Evolutionary conservation across 2,329 filamentous ascomycete species (phyloP).

Genomic region (Scedosporium aurantiacum): DNA sequence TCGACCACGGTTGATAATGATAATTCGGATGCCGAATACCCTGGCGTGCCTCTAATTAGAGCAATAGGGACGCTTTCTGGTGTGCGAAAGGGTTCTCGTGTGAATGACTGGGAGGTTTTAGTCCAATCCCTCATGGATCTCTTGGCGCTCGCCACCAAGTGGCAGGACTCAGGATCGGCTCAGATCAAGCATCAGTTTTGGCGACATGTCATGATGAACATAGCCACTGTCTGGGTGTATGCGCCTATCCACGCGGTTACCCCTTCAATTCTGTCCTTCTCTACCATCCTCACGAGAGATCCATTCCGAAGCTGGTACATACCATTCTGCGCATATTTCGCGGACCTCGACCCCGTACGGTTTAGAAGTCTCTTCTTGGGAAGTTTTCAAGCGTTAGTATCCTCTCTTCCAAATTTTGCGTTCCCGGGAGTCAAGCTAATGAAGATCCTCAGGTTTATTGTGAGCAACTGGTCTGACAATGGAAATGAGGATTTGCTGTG

Average conservation of each 20-base stretch:
- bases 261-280: conserved; percentile 54
- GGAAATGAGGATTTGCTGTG: conserved; percentile 58
- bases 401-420: not conserved
- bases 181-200: conserved; percentile 36
- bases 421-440: conserved; percentile 5
- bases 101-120: conserved; percentile 59
- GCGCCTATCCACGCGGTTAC: conserved; percentile 73
- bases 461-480: conserved; percentile 58
- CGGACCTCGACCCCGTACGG: conserved; percentile 58
- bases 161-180: conserved; percentile 25
- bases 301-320: conserved; percentile 65
- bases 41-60: conserved; percentile 33
- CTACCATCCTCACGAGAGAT: conserved; percentile 52
- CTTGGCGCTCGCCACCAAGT: conserved; percentile 15
- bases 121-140: conserved; percentile 35
- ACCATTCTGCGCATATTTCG: conserved; percentile 72
- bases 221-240: conserved; percentile 59
- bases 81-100: conserved; percentile 69
- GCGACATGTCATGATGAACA: conserved; percentile 44
- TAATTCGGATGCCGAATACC: conserved; percentile 11
- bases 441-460: conserved; percentile 53
- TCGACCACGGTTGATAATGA: conserved; percentile 25
- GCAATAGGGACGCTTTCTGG: conserved; percentile 61
- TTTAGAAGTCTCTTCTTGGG: conserved; percentile 72
- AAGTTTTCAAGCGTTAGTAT: conserved; percentile 62